Conservation (phyloP, 1,139 yeast species). For the Geotrichum carabidarum region DNA sequence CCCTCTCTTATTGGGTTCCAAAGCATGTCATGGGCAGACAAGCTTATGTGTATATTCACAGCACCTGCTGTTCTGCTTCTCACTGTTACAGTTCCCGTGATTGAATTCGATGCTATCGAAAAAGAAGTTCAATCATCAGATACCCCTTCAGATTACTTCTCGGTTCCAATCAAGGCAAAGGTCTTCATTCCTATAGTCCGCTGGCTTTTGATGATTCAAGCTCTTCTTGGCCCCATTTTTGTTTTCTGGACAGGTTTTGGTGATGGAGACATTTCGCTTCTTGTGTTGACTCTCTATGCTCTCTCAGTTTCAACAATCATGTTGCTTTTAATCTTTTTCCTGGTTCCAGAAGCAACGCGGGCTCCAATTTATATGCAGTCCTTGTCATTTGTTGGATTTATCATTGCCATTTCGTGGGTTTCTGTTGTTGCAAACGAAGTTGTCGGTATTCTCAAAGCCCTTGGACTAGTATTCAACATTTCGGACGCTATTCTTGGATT, state of each 20-base stretch:
- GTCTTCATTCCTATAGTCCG: conserved; percentile 13
- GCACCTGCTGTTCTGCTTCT: conserved; percentile 46
- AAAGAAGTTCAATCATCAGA: conserved; percentile 16
- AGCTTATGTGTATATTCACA: conserved; percentile 35
- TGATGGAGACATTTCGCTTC: conserved; percentile 4
- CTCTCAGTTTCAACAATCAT: conserved; percentile 12
- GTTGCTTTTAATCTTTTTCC: conserved; percentile 15
- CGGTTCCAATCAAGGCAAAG: conserved; percentile 3
- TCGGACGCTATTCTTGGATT: conserved; percentile 79
- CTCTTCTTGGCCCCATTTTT: conserved; percentile 20
- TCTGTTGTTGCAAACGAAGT: conserved; percentile 73
- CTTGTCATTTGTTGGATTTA: conserved; percentile 50
- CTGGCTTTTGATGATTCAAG: conserved; percentile 17
- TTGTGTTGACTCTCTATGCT: conserved; percentile 3
- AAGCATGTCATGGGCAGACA: conserved; percentile 27
- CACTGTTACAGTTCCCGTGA: conserved; percentile 49
- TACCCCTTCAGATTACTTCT: not conserved
- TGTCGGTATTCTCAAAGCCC: conserved; percentile 58
- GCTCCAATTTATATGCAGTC: conserved; percentile 20
- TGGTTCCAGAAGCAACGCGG: conserved; percentile 16
- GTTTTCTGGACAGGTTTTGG: conserved; percentile 14
- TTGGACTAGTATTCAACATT: conserved; percentile 56
- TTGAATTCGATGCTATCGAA: conserved; percentile 30
- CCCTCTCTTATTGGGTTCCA: conserved; percentile 29
- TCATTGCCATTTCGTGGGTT: conserved; percentile 66